These are phyloP conservation scores for Pseudogymnoascus sp. DNA, from an alignment of 2,329 filamentous ascomycete genomes.

Conservation along the genomic window DNA sequence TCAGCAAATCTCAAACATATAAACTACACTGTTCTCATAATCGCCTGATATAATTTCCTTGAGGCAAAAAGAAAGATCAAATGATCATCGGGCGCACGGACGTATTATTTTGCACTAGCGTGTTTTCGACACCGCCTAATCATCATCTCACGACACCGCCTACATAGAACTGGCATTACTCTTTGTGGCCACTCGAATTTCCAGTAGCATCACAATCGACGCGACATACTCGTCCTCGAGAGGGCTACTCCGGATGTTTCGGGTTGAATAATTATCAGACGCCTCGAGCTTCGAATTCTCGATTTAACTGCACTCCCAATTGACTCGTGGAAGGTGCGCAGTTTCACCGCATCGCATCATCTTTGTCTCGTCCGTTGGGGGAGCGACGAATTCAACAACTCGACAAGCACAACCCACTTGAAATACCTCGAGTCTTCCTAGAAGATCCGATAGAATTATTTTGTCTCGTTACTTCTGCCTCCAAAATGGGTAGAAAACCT, in stretches of 20 bases:
- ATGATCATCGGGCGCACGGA: neutral
- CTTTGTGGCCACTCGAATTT: conserved; percentile 9
- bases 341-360: neutral
- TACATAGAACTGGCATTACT: conserved; percentile 11
- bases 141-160: conserved; percentile 10
- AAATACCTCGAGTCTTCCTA: neutral
- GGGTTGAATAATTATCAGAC: neutral
- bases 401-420: neutral
- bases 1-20: neutral
- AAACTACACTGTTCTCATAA: neutral
- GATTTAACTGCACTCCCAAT: neutral
- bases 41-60: neutral
- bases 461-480: neutral
- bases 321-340: neutral
- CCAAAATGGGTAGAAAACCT: conserved; percentile 68
- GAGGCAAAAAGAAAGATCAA: neutral
- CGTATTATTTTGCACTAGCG: neutral
- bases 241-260: neutral
- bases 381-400: neutral
- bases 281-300: neutral
- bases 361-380: neutral
- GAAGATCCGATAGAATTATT: neutral
- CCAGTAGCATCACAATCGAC: neutral
- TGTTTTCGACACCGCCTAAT: conserved; percentile 11
- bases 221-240: neutral